Evolutionary conservation across 2,329 filamentous ascomycete genomes (phyloP), one percentile per base, ranked within the genome.

Genomic region (Fusarium oxysporum): DNA sequence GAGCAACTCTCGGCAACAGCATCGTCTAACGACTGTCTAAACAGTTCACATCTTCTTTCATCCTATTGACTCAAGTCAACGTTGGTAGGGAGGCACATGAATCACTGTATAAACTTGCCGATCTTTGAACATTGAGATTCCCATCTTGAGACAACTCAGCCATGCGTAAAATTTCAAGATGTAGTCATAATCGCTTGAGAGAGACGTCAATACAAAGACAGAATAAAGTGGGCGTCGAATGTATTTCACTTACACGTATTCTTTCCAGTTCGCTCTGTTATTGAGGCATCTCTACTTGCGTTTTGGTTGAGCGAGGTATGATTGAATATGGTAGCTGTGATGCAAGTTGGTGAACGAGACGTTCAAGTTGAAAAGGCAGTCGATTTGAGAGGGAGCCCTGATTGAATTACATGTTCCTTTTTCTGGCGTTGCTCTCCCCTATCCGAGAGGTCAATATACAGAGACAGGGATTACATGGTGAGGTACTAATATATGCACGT

Each of bases 121-220:
- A 13, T 38, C 13, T n/a, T 9, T 40, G 16, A 19, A 12, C 33
- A 12, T 4, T 28, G n/a, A 28, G 17, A 21, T 14, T 8, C 19
- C 23, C 23, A 28, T 28, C 23, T 11, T 38, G 7, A 35, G 33
- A 21, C 21, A 19, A 28, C 33, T 38, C 16, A 13, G 50, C 33
- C 11, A 11, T 16, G 4, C 6, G 3, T 8, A 23, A 8, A 3
- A n/a, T 3, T 6, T 13, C 7, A 21, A 28, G 3, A 13, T 5
- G 13, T 11, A 8, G 5, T 16, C 9, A 9, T 21, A 19, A 8
- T 28, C 8, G 33, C 19, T 30, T 28, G 5, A 28, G 23, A 21
- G 19, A n/a, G 19, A 17, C 33, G 50, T 54, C 19, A 41, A 54
- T 28, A 30, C 10, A 41, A 28, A 40, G 13, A 54, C 35, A 17